Conservation (phyloP, 1,284 basidiomycete genomes). For the Fomitopsis palustris region DNA sequence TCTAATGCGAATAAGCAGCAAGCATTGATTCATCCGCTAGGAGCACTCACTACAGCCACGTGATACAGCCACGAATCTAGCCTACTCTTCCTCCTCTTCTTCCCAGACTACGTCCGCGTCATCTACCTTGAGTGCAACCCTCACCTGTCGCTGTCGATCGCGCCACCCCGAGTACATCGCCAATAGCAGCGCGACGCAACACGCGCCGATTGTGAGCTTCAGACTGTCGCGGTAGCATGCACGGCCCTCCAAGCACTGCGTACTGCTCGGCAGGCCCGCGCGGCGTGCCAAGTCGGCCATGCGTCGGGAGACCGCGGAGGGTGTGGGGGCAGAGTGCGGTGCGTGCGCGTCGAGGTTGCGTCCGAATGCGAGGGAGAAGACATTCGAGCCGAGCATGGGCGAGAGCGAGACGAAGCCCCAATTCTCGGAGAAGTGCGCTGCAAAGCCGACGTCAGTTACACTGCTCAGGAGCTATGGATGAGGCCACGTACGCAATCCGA, state of each 20-base stretch:
- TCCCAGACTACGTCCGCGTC: constrained; percentile 25
- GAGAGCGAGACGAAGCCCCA: constrained; percentile 80
- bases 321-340: constrained; percentile 7
- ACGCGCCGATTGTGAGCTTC: constrained; percentile 46
- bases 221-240: constrained; percentile 51
- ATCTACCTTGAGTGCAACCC: constrained; percentile 5
- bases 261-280: constrained; percentile 28
- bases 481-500: constrained; percentile 61
- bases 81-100: constrained; percentile 22
- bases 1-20: no score
- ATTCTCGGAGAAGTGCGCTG: constrained; percentile 78
- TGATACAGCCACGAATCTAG: background rate
- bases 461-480: no score
- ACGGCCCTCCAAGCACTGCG: constrained; percentile 47
- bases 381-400: constrained; percentile 79
- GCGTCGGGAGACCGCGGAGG: background rate
- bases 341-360: constrained; percentile 74
- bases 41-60: no score
- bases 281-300: constrained; percentile 1
- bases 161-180: constrained; percentile 47
- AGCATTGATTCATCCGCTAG: no score
- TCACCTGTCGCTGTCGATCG: constrained; percentile 33
- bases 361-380: constrained; percentile 85
- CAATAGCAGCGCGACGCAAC: constrained; percentile 42
- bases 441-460: no score